phyloP scores from a whole-genome alignment of 192 early-diverging fungal species.

The Entrophospora sp. region DNA sequence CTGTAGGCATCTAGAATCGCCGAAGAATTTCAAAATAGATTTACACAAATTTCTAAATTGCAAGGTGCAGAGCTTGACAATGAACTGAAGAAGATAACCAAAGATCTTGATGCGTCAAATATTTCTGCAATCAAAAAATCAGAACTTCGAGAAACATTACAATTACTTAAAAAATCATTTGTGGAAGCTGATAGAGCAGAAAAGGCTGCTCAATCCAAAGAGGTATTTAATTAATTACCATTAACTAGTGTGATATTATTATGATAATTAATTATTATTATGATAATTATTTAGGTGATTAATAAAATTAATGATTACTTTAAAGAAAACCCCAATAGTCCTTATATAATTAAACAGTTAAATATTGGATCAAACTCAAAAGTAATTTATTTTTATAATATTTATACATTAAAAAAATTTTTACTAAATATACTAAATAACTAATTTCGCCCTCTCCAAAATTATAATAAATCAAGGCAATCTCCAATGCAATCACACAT shows the following conservation, averaged over 20 bases:
- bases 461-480: conserved; percentile 34
- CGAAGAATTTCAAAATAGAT: conserved; percentile 55
- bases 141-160: conserved; percentile 61
- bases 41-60: conserved; percentile 52
- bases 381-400: too few relatives aligned
- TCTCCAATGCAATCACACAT: conserved; percentile 66
- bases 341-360: conserved; percentile 50
- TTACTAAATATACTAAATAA: too few relatives aligned
- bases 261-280: neutral
- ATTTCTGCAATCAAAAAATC: conserved; percentile 77
- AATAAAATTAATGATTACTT: conserved; percentile 70
- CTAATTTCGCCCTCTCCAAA: neutral
- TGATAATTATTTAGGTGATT: conserved; percentile 30
- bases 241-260: too few relatives aligned
- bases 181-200: conserved; percentile 83
- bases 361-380: conserved; percentile 75
- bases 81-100: conserved; percentile 67
- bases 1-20: conserved; percentile 53
- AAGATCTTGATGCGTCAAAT: conserved; percentile 69
- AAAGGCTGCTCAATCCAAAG: conserved; percentile 78
- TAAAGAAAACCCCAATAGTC: conserved; percentile 50
- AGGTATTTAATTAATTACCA: too few relatives aligned
- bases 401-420: too few relatives aligned
- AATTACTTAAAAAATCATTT: conserved; percentile 70
- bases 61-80: conserved; percentile 57